Base-by-base conservation (phyloP, 495 filamentous ascomycete genomes). In the Tuber aestivum region DNA sequence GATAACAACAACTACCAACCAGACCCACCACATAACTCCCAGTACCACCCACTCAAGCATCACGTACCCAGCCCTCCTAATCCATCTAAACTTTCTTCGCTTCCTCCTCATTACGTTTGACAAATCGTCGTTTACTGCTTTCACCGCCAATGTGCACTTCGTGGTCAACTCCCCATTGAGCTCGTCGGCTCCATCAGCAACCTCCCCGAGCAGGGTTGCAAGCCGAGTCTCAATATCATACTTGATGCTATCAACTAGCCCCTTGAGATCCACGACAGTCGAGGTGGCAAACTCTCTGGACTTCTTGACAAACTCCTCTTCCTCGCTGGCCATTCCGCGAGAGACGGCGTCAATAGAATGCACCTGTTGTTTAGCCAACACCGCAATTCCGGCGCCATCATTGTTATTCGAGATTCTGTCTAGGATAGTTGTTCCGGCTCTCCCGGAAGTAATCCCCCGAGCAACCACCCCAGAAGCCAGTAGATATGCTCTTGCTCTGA, bases 11-110 rank as follows among this genome's bases (percentile, higher is more conserved):
- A 87, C 84, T 20, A 86, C 70, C 35, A 85, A 74, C 86, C 86
- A 87, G n/a, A 84, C 81, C 83, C 84, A 83, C 86, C 86, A 87
- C 84, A 87, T 85, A 12, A 86, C 82, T 3, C 84, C 85, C 71
- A 86, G 69, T 71, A 87, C 77, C 78, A 83, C 70, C 86, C 85
- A 87, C 79, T 87, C 86, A 21, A 87, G 69, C 68, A 82, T 40
- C 80, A 84, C 83, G 72, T 84, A 86, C 12, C 85, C 85, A 2
- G 82, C 80, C 72, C 83, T 75, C 48, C 76, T 69, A 65, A 83
- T 70, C 81, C 81, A 81, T 45, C 81, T 77, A 41, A 81, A 42
- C 69, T 74, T 77, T 42, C 80, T 75, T 35, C 81, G 72, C 48
- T 76, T 74, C 70, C 80, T 79, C 70, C 81, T 80, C 18, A 73